Evolutionary conservation across 2,329 filamentous ascomycete species (phyloP).

Genomic region (Lecanicillium sp.): DNA sequence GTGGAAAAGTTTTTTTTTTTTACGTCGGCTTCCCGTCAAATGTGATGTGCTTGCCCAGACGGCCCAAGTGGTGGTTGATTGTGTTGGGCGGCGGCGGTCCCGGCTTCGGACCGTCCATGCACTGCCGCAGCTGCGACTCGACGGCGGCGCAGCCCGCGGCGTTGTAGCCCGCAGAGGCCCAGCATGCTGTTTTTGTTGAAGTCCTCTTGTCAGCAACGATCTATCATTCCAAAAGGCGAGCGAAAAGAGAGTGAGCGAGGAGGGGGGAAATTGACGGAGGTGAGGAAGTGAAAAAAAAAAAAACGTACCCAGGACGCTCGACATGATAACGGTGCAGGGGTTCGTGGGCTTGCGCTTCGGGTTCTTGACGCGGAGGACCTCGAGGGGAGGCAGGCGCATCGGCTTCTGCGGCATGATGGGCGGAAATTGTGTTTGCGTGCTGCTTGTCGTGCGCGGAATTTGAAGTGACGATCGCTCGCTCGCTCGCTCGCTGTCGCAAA

Average conservation of each 20-base stretch:
- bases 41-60: slow-evolving; percentile 69
- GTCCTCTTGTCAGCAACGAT: no score
- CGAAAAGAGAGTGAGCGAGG: not conserved
- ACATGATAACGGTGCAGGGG: slow-evolving; percentile 52
- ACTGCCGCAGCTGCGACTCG: slow-evolving; percentile 55
- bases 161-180: slow-evolving; percentile 72
- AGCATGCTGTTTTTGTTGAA: slow-evolving; percentile 65
- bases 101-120: slow-evolving; percentile 73
- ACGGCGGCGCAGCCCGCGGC: slow-evolving; percentile 52
- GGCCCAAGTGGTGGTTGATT: slow-evolving; percentile 87
- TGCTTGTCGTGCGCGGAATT: no score
- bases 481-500: no score
- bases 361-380: slow-evolving; percentile 47
- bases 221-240: not conserved
- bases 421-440: no score
- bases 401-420: slow-evolving; percentile 44
- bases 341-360: slow-evolving; percentile 44
- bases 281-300: not conserved
- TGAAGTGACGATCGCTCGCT: no score
- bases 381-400: slow-evolving; percentile 53
- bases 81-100: slow-evolving; percentile 53
- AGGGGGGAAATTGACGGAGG: not conserved
- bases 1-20: no score
- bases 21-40: slow-evolving; percentile 32
- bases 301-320: slow-evolving; percentile 48